Conservation (phyloP, 306 rosid species). For the Glycyrrhiza uralensis region DNA sequence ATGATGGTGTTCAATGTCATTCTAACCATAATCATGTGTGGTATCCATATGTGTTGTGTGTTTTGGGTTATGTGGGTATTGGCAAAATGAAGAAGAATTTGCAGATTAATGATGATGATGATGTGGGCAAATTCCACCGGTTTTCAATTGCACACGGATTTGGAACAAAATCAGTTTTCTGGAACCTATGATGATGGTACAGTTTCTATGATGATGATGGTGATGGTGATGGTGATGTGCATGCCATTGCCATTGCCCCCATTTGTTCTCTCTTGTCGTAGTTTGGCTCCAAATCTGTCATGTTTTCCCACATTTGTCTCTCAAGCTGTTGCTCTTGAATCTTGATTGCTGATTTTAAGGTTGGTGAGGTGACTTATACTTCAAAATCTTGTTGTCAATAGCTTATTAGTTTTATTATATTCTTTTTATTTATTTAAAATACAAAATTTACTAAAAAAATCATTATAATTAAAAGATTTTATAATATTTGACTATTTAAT, state of each 20-base stretch:
- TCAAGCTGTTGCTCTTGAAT: background rate
- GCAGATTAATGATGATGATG: background rate
- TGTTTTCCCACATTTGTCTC: background rate
- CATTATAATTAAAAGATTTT: too few species aligned
- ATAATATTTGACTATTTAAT: too few species aligned
- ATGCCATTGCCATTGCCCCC: too few species aligned
- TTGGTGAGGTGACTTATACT: background rate
- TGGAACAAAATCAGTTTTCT: background rate
- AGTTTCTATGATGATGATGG: background rate
- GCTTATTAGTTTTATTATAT: too few species aligned
- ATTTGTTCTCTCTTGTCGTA: background rate
- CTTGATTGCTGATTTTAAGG: background rate
- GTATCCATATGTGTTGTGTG: background rate
- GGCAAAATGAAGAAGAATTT: background rate
- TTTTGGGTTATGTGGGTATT: background rate
- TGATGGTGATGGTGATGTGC: slow-evolving; percentile 11
- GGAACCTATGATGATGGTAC: background rate
- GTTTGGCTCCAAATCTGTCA: background rate
- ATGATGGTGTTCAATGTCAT: background rate
- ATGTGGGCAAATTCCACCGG: background rate
- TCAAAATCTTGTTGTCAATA: background rate
- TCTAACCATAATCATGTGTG: background rate
- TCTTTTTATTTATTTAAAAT: too few species aligned
- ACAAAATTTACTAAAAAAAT: too few species aligned
- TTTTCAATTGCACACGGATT: too few species aligned